Evolutionary conservation across 2,329 filamentous ascomycete genomes (phyloP).

Genomic region (Claviceps pazoutovae): DNA sequence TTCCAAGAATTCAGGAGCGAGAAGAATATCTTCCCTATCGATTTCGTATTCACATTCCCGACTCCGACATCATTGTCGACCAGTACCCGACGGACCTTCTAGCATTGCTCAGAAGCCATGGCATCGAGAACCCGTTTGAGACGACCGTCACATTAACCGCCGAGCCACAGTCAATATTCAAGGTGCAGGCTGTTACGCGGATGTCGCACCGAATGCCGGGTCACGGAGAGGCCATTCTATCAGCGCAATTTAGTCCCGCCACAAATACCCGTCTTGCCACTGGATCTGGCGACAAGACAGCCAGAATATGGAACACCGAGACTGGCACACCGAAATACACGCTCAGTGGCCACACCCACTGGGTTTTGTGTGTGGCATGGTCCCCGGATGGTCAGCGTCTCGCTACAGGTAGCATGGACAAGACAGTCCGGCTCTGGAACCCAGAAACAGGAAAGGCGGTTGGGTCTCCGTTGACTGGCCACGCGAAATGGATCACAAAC

Average conservation of each 20-base stretch:
- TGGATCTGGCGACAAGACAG: constrained; percentile 82
- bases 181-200: constrained; percentile 80
- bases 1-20: constrained; percentile 25
- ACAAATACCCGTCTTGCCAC: constrained; percentile 68
- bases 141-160: constrained; percentile 41
- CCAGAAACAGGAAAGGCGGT: constrained; percentile 63
- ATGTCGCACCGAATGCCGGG: constrained; percentile 81
- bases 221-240: constrained; percentile 81
- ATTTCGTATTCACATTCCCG: constrained; percentile 45
- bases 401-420: constrained; percentile 88
- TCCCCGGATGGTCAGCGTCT: constrained; percentile 70
- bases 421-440: constrained; percentile 81
- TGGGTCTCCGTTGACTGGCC: constrained; percentile 58
- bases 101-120: constrained; percentile 39
- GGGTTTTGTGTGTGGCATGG: constrained; percentile 81
- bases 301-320: constrained; percentile 87
- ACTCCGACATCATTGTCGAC: constrained; percentile 38
- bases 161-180: constrained; percentile 82
- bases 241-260: constrained; percentile 71
- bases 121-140: constrained; percentile 44
- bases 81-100: constrained; percentile 42
- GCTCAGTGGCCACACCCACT: constrained; percentile 73
- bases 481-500: constrained; percentile 78
- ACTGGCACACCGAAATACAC: constrained; percentile 82
- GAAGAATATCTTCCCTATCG: constrained; percentile 49